phyloP scores from a whole-genome alignment of 495 filamentous ascomycete species.

The Tuber brumale region DNA sequence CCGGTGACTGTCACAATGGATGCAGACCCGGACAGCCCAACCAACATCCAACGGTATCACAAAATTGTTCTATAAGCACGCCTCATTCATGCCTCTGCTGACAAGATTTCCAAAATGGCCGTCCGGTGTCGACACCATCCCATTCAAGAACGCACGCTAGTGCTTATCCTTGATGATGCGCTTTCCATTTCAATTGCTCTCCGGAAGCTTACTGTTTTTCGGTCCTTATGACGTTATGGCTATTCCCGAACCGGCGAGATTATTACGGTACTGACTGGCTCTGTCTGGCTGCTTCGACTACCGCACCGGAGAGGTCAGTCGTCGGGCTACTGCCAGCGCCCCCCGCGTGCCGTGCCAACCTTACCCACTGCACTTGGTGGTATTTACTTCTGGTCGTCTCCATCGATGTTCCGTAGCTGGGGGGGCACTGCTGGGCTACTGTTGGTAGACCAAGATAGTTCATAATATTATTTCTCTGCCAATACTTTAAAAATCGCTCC shows the following conservation, averaged over 20 bases:
- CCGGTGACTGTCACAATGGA: no score
- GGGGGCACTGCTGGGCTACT: background rate
- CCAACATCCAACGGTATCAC: no score
- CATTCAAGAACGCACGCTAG: no score
- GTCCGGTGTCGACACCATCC: no score
- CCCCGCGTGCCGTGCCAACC: background rate
- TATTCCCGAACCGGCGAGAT: background rate
- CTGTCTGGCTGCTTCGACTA: background rate
- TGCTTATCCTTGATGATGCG: no score
- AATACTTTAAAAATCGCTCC: background rate
- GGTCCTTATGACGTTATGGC: background rate
- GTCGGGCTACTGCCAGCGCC: background rate
- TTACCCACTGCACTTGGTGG: background rate
- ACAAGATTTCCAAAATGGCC: no score
- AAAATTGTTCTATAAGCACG: no score
- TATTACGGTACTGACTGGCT: background rate
- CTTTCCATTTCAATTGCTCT: no score
- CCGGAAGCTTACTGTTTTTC: background rate
- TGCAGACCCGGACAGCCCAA: no score
- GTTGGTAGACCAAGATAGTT: background rate
- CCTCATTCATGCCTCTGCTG: no score
- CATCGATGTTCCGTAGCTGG: background rate
- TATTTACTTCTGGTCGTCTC: background rate
- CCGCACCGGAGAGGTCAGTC: background rate
- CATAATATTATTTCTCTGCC: background rate